Evolutionary conservation across 306 rosid genomes (phyloP).

Genomic region (Lablab purpureus): DNA sequence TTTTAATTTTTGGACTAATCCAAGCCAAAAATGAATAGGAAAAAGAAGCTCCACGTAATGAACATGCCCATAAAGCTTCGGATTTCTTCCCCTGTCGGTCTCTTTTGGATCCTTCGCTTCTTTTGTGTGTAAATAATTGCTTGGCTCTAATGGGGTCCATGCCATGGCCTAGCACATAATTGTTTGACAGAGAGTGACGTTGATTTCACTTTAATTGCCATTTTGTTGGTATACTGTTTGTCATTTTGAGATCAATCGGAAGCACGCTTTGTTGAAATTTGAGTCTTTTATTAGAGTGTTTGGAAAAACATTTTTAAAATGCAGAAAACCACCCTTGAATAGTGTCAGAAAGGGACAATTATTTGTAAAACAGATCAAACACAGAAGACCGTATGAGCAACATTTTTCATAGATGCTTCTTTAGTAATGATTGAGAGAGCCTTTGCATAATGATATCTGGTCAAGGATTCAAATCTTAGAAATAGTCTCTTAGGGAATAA

Average conservation of each 20-base stretch:
- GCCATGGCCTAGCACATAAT: slow-evolving; percentile 41
- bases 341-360: slow-evolving; percentile 10
- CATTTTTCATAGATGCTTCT: slow-evolving; percentile 25
- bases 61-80: slow-evolving; percentile 11
- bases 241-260: slow-evolving; percentile 25
- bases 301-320: neutral
- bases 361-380: slow-evolving; percentile 19
- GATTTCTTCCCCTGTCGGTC: slow-evolving; percentile 24
- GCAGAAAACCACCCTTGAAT: slow-evolving; percentile 16
- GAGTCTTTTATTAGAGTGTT: neutral
- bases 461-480: neutral
- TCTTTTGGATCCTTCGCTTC: slow-evolving; percentile 38
- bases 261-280: slow-evolving; percentile 19
- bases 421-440: neutral
- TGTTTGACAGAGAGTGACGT: slow-evolving; percentile 32
- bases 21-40: slow-evolving; percentile 38
- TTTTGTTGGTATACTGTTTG: slow-evolving; percentile 32
- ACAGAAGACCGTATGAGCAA: neutral
- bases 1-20: slow-evolving; percentile 26
- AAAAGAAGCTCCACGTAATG: slow-evolving; percentile 40
- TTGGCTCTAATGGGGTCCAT: slow-evolving; percentile 49
- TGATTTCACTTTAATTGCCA: slow-evolving; percentile 29
- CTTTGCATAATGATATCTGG: neutral
- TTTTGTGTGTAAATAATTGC: slow-evolving; percentile 46
- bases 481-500: neutral